phyloP scores from a whole-genome alignment of 441 rosid species.

The Populus hybrid region DNA sequence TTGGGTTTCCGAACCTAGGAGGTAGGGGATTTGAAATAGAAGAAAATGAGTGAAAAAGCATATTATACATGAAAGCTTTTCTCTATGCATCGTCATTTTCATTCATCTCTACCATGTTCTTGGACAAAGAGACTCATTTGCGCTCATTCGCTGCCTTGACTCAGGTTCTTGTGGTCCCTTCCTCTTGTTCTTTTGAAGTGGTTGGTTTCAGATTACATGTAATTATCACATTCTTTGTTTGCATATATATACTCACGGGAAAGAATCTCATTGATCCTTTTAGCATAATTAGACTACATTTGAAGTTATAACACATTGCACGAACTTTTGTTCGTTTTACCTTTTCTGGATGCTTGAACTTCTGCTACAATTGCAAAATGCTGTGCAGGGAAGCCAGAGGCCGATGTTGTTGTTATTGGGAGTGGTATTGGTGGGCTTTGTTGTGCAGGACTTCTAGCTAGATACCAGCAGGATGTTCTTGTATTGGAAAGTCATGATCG shows the following conservation, averaged over 20 bases:
- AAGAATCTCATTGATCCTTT: background rate
- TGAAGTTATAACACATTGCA: background rate
- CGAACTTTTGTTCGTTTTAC: background rate
- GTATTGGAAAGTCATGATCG: slow-evolving; percentile 84
- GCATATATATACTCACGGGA: background rate
- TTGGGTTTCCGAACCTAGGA: background rate
- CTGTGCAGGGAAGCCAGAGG: slow-evolving; percentile 66
- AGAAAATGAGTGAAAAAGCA: background rate
- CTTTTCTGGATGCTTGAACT: slow-evolving; percentile 10
- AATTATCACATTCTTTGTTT: background rate
- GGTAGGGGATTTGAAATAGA: background rate
- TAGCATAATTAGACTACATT: background rate
- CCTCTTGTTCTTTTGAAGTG: background rate
- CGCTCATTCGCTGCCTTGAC: background rate
- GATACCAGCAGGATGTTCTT: slow-evolving; percentile 74
- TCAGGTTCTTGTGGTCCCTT: background rate
- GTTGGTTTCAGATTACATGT: background rate
- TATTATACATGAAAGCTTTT: background rate
- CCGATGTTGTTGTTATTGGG: slow-evolving; percentile 83
- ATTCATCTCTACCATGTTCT: background rate
- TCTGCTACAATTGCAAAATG: slow-evolving; percentile 6
- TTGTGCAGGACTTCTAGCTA: slow-evolving; percentile 81
- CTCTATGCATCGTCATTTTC: background rate
- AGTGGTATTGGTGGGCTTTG: slow-evolving; percentile 89
- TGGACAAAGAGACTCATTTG: background rate